Base-by-base conservation (phyloP, 148 eudicot genomes). In the Rheum nobile region DNA sequence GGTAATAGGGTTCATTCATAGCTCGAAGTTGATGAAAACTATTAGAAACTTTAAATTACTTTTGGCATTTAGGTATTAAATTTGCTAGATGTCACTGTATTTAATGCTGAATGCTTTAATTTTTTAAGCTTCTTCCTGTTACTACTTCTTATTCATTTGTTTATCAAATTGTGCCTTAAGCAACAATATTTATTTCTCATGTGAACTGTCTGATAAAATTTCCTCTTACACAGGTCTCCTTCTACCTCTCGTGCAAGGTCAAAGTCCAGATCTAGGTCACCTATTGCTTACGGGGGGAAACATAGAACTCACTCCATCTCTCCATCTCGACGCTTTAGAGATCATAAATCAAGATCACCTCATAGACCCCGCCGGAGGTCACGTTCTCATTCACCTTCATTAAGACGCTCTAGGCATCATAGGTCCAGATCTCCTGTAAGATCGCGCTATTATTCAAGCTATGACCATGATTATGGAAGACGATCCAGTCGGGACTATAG, bases 391-490 rank as follows among this genome's bases (percentile, higher is more conserved):
- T 81, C 86, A 72, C 98, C 98, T 76, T 83, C 71, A 46, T 54
- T 71, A 34, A 86, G 90, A 29, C 84, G 73, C 48, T 78, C 86
- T 61, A 84, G 96, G 75, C 79, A 77, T 80, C 81, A 87, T 83
- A 83, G 90, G 77, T 85, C 88, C 54, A 86, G 92, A 77, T 90
- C 98, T 74, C 98, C 96, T 44, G 83, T 83, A 32, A 83, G 89
- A 79, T 87, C 88, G 46, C 98, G 89, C 76, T 79, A 82, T 74
- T 87, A 88, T 81, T 79, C 90, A 31, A 84, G 93, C 74, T 84
- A 85, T 80, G 96, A 86, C 34, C 73, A 83, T 82, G 96, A 87
- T 42, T 9, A 57, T 28, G 76, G 52, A 57, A 79, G 89, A 54
- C 82, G 93, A 35, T 69, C 85, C 43, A 83, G 80, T 68, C 80